A percentile compares a stretch with the other conserved stretches of the same genome.
These are phyloP conservation scores for Pezizomycotina sp. DNA, from an alignment of 2,329 filamentous ascomycete species.

Conservation along the genomic window DNA sequence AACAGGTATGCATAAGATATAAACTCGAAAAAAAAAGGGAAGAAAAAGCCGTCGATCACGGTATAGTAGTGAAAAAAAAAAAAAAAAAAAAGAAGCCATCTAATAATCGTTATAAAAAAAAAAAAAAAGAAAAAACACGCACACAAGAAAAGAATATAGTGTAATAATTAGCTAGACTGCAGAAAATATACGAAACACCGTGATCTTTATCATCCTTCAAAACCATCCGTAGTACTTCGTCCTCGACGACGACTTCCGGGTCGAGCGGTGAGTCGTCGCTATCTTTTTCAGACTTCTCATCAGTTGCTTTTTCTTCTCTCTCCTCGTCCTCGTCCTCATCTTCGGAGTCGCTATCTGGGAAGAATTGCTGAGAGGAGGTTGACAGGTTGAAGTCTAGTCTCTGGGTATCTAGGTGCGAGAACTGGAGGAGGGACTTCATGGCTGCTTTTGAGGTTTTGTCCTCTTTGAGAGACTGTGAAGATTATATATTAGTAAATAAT, in stretches of 20 bases:
- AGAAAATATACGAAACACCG: slow-evolving; percentile 25
- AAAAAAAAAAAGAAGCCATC: too few species aligned
- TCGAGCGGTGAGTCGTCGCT: too few species aligned
- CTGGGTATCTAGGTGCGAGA: slow-evolving; percentile 22
- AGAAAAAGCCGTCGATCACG: too few species aligned
- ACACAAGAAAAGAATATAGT: too few species aligned
- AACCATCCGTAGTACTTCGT: slow-evolving; percentile 36
- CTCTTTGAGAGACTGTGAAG: slow-evolving; percentile 8
- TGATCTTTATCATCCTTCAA: slow-evolving; percentile 32
- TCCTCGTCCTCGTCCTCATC: slow-evolving; percentile 23
- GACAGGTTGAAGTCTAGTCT: slow-evolving; percentile 18
- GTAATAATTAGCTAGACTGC: too few species aligned
- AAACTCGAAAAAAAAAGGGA: too few species aligned
- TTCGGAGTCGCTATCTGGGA: slow-evolving; percentile 3
- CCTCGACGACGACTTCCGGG: slow-evolving; percentile 30
- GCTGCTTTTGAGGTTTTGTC: slow-evolving; percentile 11
- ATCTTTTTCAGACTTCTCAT: too few species aligned
- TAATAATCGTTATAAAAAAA: too few species aligned
- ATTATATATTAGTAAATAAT: background rate
- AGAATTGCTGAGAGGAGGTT: slow-evolving; percentile 2
- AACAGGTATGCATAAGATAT: too few species aligned
- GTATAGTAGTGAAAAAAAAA: too few species aligned
- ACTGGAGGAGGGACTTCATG: slow-evolving; percentile 19
- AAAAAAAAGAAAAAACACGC: too few species aligned
- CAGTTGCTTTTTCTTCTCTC: slow-evolving; percentile 11